These are phyloP conservation scores for Protea cynaroides DNA, from an alignment of 164 flowering plant species.

Conservation along the genomic window DNA sequence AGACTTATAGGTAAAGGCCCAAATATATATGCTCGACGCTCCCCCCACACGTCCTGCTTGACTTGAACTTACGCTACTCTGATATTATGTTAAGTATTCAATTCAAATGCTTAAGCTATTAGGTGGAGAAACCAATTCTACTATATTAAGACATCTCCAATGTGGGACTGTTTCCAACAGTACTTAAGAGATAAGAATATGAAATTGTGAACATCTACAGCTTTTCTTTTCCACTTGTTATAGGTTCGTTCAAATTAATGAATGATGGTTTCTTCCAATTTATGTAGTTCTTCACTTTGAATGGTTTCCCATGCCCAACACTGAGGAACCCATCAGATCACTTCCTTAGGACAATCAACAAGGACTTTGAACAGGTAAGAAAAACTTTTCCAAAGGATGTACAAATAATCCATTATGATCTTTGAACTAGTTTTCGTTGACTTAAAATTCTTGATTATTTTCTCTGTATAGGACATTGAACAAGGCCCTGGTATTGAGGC, in stretches of 20 bases:
- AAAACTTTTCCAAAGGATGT: no score
- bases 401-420: neutral
- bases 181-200: no score
- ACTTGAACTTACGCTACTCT: no score
- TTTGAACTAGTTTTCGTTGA: neutral
- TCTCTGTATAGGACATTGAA: slow-evolving; percentile 26
- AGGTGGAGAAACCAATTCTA: no score
- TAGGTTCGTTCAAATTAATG: neutral
- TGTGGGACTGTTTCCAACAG: no score
- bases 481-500: slow-evolving; percentile 22
- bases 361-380: slow-evolving; percentile 59
- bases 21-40: no score
- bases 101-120: no score
- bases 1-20: no score
- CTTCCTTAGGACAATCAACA: slow-evolving; percentile 65
- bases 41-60: no score
- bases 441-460: neutral
- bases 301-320: slow-evolving; percentile 71
- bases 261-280: neutral
- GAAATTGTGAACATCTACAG: no score
- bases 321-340: slow-evolving; percentile 78
- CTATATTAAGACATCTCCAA: no score
- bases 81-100: no score
- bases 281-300: slow-evolving; percentile 50
- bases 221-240: neutral